Conservation (phyloP, 139 green algal species). For the Pedinophyceae sp. region DNA sequence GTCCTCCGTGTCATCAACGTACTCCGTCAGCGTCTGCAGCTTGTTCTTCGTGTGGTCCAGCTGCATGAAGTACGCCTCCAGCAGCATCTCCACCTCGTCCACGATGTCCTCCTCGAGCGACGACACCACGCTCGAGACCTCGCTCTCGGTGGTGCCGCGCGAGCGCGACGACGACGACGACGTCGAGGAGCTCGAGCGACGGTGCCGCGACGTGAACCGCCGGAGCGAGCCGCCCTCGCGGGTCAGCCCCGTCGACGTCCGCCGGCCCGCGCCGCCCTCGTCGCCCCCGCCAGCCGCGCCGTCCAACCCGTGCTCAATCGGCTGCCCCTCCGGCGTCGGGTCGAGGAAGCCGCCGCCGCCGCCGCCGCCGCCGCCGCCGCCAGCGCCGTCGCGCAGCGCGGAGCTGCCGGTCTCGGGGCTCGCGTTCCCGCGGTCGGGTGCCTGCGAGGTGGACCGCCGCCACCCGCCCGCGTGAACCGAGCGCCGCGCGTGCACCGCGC, state of each 20-base stretch:
- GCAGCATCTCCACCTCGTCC: slow-evolving; percentile 24
- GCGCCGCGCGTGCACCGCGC: neutral
- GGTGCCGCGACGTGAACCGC: no score
- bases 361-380: no score
- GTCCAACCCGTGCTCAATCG: neutral
- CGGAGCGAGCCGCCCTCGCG: no score
- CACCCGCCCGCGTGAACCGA: neutral
- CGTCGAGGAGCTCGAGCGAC: slow-evolving; percentile 4
- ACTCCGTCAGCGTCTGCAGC: slow-evolving; percentile 66
- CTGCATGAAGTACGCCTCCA: slow-evolving; percentile 19
- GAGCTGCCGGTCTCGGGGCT: neutral
- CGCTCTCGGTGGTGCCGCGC: slow-evolving; percentile 1
- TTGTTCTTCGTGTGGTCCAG: slow-evolving; percentile 57
- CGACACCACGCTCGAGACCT: no score
- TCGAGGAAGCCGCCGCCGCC: neutral
- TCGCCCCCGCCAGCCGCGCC: no score
- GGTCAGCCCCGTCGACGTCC: no score
- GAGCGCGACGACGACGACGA: slow-evolving; percentile 13
- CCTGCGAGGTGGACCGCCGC: neutral
- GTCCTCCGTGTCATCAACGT: slow-evolving; percentile 94
- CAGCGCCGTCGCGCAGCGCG: neutral
- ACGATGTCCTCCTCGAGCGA: slow-evolving; percentile 11
- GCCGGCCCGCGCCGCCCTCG: no score
- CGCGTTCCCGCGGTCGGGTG: neutral
- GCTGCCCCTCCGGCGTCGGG: neutral